A percentile compares a stretch with the other conserved stretches of the same genome.
phyloP scores from a whole-genome alignment of 805 yeast genomes.

The Priceomyces fermenticarens region DNA sequence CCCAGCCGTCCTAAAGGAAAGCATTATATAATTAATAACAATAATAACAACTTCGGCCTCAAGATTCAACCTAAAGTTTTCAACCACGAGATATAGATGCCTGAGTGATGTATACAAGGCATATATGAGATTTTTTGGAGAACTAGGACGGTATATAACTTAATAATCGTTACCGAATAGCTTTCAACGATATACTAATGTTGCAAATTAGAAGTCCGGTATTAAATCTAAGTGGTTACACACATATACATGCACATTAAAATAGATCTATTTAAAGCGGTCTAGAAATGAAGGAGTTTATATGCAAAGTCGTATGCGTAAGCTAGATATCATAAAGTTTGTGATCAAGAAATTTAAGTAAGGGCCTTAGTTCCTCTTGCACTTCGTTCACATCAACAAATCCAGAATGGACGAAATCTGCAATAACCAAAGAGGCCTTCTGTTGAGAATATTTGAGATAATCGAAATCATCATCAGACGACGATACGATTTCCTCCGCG shows the following conservation, averaged over 20 bases:
- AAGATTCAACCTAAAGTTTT: background rate
- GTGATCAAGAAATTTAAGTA: slow-evolving; percentile 42
- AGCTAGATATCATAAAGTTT: slow-evolving; percentile 17
- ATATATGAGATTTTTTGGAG: background rate
- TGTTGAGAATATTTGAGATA: slow-evolving; percentile 73
- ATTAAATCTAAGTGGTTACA: no score
- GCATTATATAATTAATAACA: slow-evolving; percentile 44
- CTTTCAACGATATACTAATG: no score
- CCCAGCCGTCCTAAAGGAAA: slow-evolving; percentile 70
- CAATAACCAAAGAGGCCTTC: slow-evolving; percentile 69
- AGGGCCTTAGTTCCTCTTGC: slow-evolving; percentile 16
- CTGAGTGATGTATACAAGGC: background rate
- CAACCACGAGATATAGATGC: background rate
- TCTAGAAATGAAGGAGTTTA: background rate
- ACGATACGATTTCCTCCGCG: slow-evolving; percentile 31
- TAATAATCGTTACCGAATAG: no score
- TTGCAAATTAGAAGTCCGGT: no score
- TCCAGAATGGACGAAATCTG: slow-evolving; percentile 66
- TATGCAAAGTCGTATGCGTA: background rate
- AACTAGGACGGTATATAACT: no score
- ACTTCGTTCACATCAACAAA: slow-evolving; percentile 34
- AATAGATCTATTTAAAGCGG: no score
- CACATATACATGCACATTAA: no score
- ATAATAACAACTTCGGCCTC: background rate
- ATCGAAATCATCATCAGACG: slow-evolving; percentile 66